Base-by-base conservation (phyloP, 106 monocot genomes). In the Phalaenopsis equestris region DNA sequence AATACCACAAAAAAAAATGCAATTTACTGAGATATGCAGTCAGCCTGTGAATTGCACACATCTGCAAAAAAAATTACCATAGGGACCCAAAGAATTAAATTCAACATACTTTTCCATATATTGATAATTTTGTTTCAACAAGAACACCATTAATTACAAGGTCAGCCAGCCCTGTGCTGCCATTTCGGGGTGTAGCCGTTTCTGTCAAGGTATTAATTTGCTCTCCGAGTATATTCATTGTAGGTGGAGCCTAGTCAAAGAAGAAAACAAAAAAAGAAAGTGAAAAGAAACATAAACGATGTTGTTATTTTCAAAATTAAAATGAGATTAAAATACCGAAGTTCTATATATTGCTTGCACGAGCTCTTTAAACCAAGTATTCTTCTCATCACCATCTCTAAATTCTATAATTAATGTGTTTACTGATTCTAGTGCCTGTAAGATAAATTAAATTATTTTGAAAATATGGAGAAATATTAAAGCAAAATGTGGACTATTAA, bases 381-480 rank as follows among this genome's bases (percentile, higher is more conserved):
- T 48, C 80, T 90, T 98, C 77, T 94, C 92, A 38, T 75, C 85
- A 74, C 89, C 86, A 85, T 86, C 89, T 42, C 14, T 86, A 76
- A 92, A 94, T 82, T 98, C 97, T 81, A 94, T 84, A 81, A 98
- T 89, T 75, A 98, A 42, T n/a, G 97, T 92, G 77, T 68, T 92
- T 15, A 90, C 89, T 49, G 97, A 98, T 83, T 94, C 94, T 79
- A 98, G 77, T 23, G 97, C 94, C 97, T 98, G 85, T 37, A 91
- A 73, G 68, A 77, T 6, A 14, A 82, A 11, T 23, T 65, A 65
- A 70, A 70, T 70, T 38, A 11, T 39, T 61, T 61, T 21, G 21
- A 2, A 61, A 61, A 61, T n/a, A 61, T 57, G 8, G 14, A 19
- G 2, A 57, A 57, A 17, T 3, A 57, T 16, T n/a, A 61, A 21